Conservation (phyloP, 176 grass and related monocot genomes). For the Oryza meridionalis region DNA sequence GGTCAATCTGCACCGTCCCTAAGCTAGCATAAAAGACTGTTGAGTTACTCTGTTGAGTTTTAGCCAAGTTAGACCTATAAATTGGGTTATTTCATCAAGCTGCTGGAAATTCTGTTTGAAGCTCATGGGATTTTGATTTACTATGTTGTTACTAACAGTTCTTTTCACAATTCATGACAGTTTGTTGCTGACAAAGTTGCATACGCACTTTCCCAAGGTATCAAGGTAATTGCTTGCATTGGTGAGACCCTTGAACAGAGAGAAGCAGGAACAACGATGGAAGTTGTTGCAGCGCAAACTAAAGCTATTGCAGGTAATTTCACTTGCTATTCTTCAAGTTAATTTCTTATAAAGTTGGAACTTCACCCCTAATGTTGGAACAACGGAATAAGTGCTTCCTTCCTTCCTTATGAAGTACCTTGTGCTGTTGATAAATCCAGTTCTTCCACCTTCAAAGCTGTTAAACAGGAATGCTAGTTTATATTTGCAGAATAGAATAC, state of each 20-base stretch:
- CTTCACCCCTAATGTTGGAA: not conserved
- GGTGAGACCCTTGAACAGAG: conserved; percentile 88
- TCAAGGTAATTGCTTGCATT: conserved; percentile 95
- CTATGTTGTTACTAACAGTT: not conserved
- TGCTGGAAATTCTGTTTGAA: not conserved
- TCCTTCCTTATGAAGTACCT: not conserved
- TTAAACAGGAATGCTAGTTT: not conserved
- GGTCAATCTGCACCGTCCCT: not conserved
- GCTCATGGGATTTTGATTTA: not conserved
- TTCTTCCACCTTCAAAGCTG: not conserved
- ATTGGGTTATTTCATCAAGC: not conserved
- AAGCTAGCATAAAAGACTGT: not conserved
- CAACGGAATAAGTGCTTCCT: not conserved
- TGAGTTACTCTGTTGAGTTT: not conserved
- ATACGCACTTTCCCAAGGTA: conserved; percentile 76
- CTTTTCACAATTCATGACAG: conserved; percentile 46
- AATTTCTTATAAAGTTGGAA: not conserved
- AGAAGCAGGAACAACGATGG: conserved; percentile 75
- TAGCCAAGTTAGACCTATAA: not conserved
- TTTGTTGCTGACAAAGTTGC: conserved; percentile 85
- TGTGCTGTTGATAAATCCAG: not conserved
- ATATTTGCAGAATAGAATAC: not conserved
- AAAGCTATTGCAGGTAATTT: conserved; percentile 80
- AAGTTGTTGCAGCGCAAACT: conserved; percentile 74
- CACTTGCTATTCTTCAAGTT: not conserved